Base-by-base conservation (phyloP, 2,329 filamentous ascomycete species). In the Penicillium janthinellum region DNA sequence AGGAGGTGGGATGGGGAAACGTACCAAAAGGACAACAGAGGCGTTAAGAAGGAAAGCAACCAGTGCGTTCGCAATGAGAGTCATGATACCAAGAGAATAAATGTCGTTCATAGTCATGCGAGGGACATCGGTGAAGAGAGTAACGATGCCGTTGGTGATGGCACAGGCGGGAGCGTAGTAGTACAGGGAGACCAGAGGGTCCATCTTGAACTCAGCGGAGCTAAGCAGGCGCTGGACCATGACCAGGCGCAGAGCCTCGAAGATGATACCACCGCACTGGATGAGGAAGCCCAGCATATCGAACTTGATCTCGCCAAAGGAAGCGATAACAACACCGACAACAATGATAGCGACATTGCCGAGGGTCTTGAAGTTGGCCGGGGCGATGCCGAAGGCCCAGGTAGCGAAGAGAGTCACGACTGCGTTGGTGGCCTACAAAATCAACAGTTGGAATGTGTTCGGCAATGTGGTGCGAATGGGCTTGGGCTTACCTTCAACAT, bases 331-430 rank as follows among this genome's bases (percentile, higher is more conserved):
- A 70, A 98, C 92, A 82, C 94, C 94, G 52, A 97, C 80, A 55
- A 97, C 94, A 73, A 98, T 98, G 75, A 94, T 86, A 42, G 90
- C 93, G 62, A 98, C 92, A 73, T 98, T 98, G 73, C 91, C 85
- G 70, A 98, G 89, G 54, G 91, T 89, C 81, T 88, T 92, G 67
- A 95, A 74, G 80, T 92, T 95, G 56, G 91, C 89, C 61, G 90
- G 87, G 14, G 91, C 87, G 55, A 96, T 86, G 54, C 92, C 91
- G 68, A 98, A 87, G 52, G 84, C 82, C 93, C 94, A 98, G 67
- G 91, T 90, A 34, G 91, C 89, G 65, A 98, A 79, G 41, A 98
- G 87, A 55, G 97, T 93, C 50, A 91, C 92, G 58, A 98, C 93
- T 17, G 94, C 94, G 37, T 91, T 97, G 53, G 92, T 96, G 66